A percentile compares a stretch with the other conserved stretches of the same genome.
These are phyloP conservation scores for Erythrophleum fordii DNA, from an alignment of 306 rosid species.

Conservation along the genomic window DNA sequence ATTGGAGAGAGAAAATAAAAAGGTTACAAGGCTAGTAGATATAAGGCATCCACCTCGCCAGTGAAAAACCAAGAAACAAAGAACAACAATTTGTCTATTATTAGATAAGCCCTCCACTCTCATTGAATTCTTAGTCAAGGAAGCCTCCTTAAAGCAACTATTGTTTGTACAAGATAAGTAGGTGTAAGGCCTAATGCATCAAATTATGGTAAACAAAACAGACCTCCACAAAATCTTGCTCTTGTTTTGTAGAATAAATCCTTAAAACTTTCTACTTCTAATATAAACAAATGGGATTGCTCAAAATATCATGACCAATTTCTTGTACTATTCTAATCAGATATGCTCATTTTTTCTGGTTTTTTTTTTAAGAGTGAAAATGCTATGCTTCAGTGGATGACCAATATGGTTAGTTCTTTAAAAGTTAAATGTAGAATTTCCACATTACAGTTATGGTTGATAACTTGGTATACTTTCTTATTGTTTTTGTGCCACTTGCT, in stretches of 20 bases:
- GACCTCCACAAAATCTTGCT: constrained; percentile 18
- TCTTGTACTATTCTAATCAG: not conserved
- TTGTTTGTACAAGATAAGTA: constrained; percentile 10
- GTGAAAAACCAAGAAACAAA: constrained; percentile 26
- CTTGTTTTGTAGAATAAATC: constrained; percentile 20
- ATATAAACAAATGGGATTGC: not conserved
- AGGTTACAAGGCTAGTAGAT: not conserved
- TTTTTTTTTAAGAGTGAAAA: not conserved
- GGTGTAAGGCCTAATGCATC: constrained; percentile 15
- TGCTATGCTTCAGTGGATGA: not conserved
- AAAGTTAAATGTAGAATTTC: constrained; percentile 8
- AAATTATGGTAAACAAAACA: constrained; percentile 17
- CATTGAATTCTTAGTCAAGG: not conserved
- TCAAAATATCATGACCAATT: not conserved
- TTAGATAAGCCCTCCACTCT: constrained; percentile 4
- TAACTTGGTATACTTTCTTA: not conserved
- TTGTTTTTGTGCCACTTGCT: constrained; percentile 16
- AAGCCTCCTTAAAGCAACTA: constrained; percentile 23
- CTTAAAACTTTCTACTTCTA: not conserved
- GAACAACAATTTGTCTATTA: not conserved
- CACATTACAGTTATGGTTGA: not conserved
- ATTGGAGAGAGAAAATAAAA: constrained; percentile 18
- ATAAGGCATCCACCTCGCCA: not conserved
- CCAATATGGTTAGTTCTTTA: constrained; percentile 11
- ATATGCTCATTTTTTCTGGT: not conserved